Percentiles rank a stretch among this genome's conserved stretches.
phyloP scores from a whole-genome alignment of 768 basidiomycete species.

The Albatrellus ellisii region DNA sequence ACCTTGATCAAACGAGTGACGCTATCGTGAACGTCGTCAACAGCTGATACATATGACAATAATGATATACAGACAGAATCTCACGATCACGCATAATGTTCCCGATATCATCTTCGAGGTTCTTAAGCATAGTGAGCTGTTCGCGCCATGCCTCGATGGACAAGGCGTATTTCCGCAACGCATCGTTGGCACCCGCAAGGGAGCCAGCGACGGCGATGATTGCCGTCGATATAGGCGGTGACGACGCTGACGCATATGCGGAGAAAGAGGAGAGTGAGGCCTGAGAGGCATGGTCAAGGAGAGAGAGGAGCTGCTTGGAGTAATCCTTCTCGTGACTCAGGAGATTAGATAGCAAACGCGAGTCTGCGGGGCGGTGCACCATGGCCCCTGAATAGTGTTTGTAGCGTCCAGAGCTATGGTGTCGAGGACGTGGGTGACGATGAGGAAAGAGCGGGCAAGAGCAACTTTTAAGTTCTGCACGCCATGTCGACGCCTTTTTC shows the following conservation, averaged over 20 bases:
- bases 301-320: conserved; percentile 39
- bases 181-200: conserved; percentile 55
- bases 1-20: conserved; percentile 72
- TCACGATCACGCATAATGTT: conserved; percentile 65
- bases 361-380: conserved; percentile 66
- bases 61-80: conserved; percentile 46
- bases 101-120: conserved; percentile 59
- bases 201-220: conserved; percentile 41
- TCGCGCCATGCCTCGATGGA: conserved; percentile 57
- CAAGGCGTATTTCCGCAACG: conserved; percentile 43
- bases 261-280: conserved; percentile 51
- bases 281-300: conserved; percentile 42
- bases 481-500: too few species aligned
- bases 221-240: conserved; percentile 38
- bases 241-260: conserved; percentile 60
- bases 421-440: too few species aligned
- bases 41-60: not conserved
- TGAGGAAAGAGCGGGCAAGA: too few species aligned
- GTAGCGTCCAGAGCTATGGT: too few species aligned
- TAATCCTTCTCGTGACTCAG: conserved; percentile 63
- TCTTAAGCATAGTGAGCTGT: conserved; percentile 43
- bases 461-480: too few species aligned
- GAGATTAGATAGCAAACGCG: conserved; percentile 56
- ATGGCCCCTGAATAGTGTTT: too few species aligned
- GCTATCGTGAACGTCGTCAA: conserved; percentile 22